These are phyloP conservation scores for Clarireedia sp. DNA, from an alignment of 2,329 filamentous ascomycete genomes.

Conservation along the genomic window DNA sequence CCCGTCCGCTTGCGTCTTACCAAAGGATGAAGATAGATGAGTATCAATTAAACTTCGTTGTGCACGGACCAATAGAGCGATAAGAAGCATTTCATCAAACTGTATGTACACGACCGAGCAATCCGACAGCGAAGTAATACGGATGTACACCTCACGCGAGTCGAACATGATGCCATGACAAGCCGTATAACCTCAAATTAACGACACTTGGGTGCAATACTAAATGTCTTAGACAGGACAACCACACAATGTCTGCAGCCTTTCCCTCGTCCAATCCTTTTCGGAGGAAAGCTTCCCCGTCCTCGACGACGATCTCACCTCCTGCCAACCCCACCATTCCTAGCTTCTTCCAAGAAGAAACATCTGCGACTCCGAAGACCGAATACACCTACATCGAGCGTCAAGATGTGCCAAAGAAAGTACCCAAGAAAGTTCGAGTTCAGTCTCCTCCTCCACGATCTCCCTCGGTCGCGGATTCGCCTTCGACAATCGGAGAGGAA, in stretches of 20 bases:
- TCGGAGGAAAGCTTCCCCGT: conserved; percentile 22
- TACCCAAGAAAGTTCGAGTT: conserved; percentile 56
- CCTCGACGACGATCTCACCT: conserved; percentile 12
- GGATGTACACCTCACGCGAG: too few relatives aligned
- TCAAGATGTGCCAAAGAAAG: conserved; percentile 19
- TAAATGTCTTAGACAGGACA: conserved; percentile 9
- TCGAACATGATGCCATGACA: neutral
- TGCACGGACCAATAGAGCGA: neutral
- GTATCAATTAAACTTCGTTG: neutral
- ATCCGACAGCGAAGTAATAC: conserved; percentile 1
- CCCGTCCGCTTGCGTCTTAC: neutral
- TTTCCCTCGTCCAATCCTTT: conserved; percentile 30
- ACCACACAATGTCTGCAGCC: conserved; percentile 24
- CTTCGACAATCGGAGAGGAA: conserved; percentile 28
- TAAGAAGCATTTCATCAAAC: neutral
- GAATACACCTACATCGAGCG: conserved; percentile 9
- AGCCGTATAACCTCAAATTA: conserved; percentile 6
- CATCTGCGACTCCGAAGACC: conserved; percentile 7
- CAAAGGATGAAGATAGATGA: too few relatives aligned
- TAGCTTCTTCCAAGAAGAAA: conserved; percentile 9
- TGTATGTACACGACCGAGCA: conserved; percentile 5
- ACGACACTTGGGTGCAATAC: conserved; percentile 8
- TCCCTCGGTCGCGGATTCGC: conserved; percentile 42
- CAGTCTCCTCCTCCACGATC: conserved; percentile 54
- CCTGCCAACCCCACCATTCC: conserved; percentile 10